Conservation (phyloP, 179 eudicot genomes). For the Beta corolliflora region DNA sequence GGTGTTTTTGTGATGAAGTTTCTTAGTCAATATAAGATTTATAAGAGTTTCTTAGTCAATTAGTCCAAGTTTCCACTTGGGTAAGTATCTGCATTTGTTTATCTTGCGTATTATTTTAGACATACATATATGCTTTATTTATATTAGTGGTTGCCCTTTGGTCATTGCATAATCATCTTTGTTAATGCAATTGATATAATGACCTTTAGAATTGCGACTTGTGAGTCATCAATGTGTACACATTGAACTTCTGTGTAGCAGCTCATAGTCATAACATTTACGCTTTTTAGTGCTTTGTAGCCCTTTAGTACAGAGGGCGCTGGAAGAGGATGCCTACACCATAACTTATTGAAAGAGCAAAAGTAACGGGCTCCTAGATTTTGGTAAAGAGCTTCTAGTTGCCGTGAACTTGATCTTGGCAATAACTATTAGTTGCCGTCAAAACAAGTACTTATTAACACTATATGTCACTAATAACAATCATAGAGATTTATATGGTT, state of each 20-base stretch:
- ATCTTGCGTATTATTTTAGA: not conserved
- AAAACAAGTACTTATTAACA: not conserved
- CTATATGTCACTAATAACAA: not conserved
- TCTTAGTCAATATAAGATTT: not conserved
- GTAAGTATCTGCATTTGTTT: not conserved
- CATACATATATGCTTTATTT: not conserved
- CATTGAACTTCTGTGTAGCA: not conserved
- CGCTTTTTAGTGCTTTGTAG: not conserved
- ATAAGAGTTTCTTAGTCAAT: not conserved
- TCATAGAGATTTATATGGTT: not conserved
- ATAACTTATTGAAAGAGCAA: too few relatives aligned
- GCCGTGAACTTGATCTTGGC: not conserved
- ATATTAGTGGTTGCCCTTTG: not conserved
- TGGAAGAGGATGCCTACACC: too few relatives aligned
- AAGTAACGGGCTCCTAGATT: too few relatives aligned
- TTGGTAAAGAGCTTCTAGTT: not conserved
- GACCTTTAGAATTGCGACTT: not conserved
- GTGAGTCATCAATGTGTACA: not conserved
- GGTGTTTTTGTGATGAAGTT: not conserved
- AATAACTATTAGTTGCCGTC: not conserved
- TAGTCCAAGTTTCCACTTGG: not conserved
- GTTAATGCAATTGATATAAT: not conserved
- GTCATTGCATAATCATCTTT: not conserved
- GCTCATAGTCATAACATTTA: not conserved
- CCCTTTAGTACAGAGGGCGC: not conserved